Conservation (phyloP, 192 early-diverging fungal genomes). For the Coemansia sp. region DNA sequence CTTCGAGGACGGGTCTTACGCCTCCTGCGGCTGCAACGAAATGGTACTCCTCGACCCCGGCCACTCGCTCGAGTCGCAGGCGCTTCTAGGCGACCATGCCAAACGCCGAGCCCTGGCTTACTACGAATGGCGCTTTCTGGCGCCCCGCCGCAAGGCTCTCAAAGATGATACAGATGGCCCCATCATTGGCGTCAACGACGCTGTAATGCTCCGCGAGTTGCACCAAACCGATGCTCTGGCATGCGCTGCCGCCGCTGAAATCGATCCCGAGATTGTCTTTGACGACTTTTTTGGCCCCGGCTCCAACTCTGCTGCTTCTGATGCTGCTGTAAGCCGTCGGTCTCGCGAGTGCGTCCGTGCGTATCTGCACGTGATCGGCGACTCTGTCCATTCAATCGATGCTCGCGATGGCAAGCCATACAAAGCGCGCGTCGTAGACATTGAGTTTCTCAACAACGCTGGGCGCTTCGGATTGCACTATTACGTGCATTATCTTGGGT, state of each 20-base stretch:
- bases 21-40: constrained; percentile 33
- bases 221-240: constrained; percentile 9
- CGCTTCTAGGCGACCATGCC: constrained; percentile 19
- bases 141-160: not conserved
- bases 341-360: constrained; percentile 29
- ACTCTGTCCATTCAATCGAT: constrained; percentile 23
- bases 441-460: constrained; percentile 21
- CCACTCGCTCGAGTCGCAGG: not conserved
- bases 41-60: constrained; percentile 27
- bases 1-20: constrained; percentile 49
- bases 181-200: constrained; percentile 25
- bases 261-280: constrained; percentile 25
- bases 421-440: constrained; percentile 19
- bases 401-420: constrained; percentile 40
- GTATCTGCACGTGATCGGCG: constrained; percentile 26
- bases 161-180: not conserved
- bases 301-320: not conserved
- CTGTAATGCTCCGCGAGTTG: constrained; percentile 11
- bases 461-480: constrained; percentile 38
- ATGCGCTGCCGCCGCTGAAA: constrained; percentile 9
- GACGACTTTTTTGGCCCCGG: constrained; percentile 29
- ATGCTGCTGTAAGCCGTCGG: not conserved
- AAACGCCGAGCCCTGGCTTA: constrained; percentile 47
- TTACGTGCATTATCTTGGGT: constrained; percentile 43
- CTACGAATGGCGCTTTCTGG: constrained; percentile 43